Percentiles rank a stretch among this genome's conserved stretches.
Evolutionary conservation across 2,329 filamentous ascomycete genomes (phyloP).

Genomic region (Zymoseptoria passerinii): DNA sequence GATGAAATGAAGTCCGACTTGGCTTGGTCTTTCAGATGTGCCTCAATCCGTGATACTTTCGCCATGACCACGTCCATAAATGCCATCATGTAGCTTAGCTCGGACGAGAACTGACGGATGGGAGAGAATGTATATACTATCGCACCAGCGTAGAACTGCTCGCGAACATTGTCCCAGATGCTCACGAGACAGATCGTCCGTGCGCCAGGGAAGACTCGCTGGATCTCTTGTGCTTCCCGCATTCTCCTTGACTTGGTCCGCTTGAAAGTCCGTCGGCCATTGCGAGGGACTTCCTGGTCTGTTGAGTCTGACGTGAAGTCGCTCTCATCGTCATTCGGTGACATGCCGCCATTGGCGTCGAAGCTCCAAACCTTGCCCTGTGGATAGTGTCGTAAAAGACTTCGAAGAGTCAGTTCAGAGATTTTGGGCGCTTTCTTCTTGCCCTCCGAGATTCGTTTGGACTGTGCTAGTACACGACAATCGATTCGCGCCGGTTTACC

Average conservation of each 20-base stretch:
- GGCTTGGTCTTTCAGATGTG: conserved; percentile 34
- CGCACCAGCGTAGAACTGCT: conserved; percentile 19
- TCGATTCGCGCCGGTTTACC: neutral
- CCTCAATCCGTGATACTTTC: conserved; percentile 31
- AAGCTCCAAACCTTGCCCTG: conserved; percentile 24
- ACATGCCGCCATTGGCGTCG: conserved; percentile 8
- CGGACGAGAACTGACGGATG: conserved; percentile 32
- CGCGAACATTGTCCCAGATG: conserved; percentile 40
- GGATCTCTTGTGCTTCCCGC: conserved; percentile 11
- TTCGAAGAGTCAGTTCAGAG: conserved; percentile 16
- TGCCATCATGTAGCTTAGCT: conserved; percentile 30
- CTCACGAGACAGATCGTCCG: conserved; percentile 42
- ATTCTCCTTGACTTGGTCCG: conserved; percentile 1
- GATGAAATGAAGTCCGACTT: conserved; percentile 46
- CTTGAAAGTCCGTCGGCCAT: neutral
- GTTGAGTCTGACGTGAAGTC: neutral
- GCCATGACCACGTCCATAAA: conserved; percentile 36
- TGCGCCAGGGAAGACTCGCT: conserved; percentile 35
- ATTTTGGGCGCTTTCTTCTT: neutral
- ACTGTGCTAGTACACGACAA: conserved; percentile 9
- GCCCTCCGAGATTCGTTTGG: neutral
- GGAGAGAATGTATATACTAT: conserved; percentile 38
- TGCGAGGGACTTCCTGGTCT: neutral
- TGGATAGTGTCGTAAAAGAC: conserved; percentile 16
- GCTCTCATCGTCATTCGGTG: conserved; percentile 6